Evolutionary conservation across 1,284 basidiomycete genomes (phyloP).

Genomic region (Cryptococcus wingfieldii): DNA sequence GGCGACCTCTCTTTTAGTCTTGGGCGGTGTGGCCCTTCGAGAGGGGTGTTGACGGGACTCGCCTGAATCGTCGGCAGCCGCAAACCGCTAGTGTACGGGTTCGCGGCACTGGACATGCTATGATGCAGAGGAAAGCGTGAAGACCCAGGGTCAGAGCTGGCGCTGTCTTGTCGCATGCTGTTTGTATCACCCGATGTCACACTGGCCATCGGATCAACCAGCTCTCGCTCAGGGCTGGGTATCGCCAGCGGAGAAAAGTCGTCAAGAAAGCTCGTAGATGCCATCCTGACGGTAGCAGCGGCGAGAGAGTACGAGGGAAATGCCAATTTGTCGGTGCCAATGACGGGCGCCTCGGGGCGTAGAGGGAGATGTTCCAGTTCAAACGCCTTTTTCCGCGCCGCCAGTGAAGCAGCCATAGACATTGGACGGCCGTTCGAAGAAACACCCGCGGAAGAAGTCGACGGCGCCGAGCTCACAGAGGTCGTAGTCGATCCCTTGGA

Average conservation of each 20-base stretch:
- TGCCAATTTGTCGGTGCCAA: conserved; percentile 24
- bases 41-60: conserved; percentile 39
- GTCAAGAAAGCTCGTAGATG: conserved; percentile 46
- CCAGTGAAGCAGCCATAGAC: conserved; percentile 20
- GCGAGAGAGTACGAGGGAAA: conserved; percentile 51
- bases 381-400: conserved; percentile 20
- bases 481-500: conserved; percentile 17
- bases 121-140: conserved; percentile 27
- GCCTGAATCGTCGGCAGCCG: conserved; percentile 39
- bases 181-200: conserved; percentile 52
- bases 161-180: conserved; percentile 15
- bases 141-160: conserved; percentile 35
- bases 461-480: conserved; percentile 20
- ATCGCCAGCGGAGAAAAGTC: conserved; percentile 62
- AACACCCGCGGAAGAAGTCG: conserved; percentile 9
- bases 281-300: conserved; percentile 79
- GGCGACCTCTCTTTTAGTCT: conserved; percentile 6
- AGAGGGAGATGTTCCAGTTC: conserved; percentile 23
- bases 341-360: neutral
- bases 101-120: conserved; percentile 27
- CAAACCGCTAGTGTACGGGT: conserved; percentile 4
- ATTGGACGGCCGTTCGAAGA: conserved; percentile 1
- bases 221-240: conserved; percentile 79
- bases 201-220: conserved; percentile 70
- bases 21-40: conserved; percentile 20